A percentile compares a stretch with the other conserved stretches of the same genome.
These are phyloP conservation scores for Saccharomycopsis hybrid DNA, from an alignment of 1,139 yeast species.

Conservation along the genomic window DNA sequence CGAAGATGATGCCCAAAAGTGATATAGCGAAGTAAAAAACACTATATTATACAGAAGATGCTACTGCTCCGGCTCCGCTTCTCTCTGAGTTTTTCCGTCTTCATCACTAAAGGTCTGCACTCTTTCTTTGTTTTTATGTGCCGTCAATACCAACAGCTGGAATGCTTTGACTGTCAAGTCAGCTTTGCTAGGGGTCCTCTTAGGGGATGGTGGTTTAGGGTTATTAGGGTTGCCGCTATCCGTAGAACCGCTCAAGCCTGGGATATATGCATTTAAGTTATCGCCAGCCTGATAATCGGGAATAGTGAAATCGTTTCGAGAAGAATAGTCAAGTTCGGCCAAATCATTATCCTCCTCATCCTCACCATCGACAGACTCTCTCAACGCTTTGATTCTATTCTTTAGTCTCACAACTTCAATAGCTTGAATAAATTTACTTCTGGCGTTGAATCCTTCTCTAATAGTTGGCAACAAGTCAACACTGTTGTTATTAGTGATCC, in stretches of 20 bases:
- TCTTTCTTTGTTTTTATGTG: conserved; percentile 58
- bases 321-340: conserved; percentile 10
- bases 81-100: neutral
- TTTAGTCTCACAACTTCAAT: conserved; percentile 73
- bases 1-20: too few relatives aligned
- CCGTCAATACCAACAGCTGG: conserved; percentile 70
- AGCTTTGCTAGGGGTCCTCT: conserved; percentile 25
- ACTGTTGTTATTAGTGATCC: conserved; percentile 52
- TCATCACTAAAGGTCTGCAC: conserved; percentile 36
- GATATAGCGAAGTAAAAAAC: too few relatives aligned
- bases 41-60: too few relatives aligned
- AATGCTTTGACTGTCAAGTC: conserved; percentile 45
- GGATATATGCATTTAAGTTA: neutral
- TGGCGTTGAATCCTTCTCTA: conserved; percentile 75
- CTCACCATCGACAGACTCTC: conserved; percentile 36
- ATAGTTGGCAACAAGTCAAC: conserved; percentile 68
- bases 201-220: conserved; percentile 10
- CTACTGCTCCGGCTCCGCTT: too few relatives aligned
- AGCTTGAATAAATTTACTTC: conserved; percentile 78
- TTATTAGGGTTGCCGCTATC: conserved; percentile 19
- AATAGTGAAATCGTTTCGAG: conserved; percentile 9
- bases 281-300: neutral
- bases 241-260: neutral
- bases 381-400: conserved; percentile 65
- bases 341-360: conserved; percentile 45